Evolutionary conservation across 345 rosid species (phyloP), one percentile per base, ranked within the genome.

Genomic region (Ceriops tagal): DNA sequence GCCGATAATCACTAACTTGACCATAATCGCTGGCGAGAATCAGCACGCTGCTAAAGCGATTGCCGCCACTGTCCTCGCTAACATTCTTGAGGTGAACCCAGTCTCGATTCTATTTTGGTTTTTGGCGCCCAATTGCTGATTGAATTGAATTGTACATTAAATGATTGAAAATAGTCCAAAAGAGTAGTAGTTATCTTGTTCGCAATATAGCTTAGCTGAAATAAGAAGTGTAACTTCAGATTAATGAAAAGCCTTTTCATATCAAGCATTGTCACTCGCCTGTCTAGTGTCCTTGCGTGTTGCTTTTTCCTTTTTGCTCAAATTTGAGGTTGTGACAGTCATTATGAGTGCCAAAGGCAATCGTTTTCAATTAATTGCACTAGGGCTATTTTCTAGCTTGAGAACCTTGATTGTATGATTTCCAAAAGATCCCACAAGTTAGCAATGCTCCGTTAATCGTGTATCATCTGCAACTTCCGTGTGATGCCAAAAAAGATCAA

Each of bases 21-120:
- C 97, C 2, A 92, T 96, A 71, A 96, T 96, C 37, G 99, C 98
- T 1, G 99, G 98, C 35, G 98, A 96, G 79, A 96, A 88, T 86
- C 78, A 82, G 30, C 92, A 87, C 24, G 89, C 91, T 11, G 99
- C 99, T 9, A 96, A 89, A 70, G 87, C 90, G 46, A 81, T 96
- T 62, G 93, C 89, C 1, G 72, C 89, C 62, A 83, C 89, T 30
- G 79, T 96, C 83, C 92, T 97, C 89, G 53, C 84, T 63, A 84
- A 96, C 73, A 96, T 92, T 83, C 72, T 92, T 75, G 99, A 96
- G 98, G 99, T 96, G 97, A 96, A 86, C 82, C 71, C 80, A 85
- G 89, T 77, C 78, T 82, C 73, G 52, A 57, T 27, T 51, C 60
- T 66, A 71, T 81, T 77, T 68, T 71, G 66, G 67, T 71, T 80